Evolutionary conservation across 73 alveolate genomes (phyloP).

Genomic region (Paraurostyla sp.): DNA sequence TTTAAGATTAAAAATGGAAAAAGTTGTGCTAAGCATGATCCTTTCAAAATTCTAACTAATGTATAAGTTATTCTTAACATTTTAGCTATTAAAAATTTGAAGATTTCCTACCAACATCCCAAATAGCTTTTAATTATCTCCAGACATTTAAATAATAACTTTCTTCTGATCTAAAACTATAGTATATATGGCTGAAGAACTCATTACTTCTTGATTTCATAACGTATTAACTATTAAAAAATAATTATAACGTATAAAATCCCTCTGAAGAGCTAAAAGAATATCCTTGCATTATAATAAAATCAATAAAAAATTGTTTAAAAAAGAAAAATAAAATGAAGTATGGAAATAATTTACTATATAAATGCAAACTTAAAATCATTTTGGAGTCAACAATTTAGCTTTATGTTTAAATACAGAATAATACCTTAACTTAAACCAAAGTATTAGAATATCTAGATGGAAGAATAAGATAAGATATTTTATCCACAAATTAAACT

Average conservation of each 20-base stretch:
- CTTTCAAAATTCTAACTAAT: not conserved
- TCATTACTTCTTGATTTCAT: not conserved
- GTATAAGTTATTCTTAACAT: not conserved
- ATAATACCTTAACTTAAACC: not conserved
- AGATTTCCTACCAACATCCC: not conserved
- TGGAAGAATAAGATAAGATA: not conserved
- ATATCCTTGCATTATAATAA: not conserved
- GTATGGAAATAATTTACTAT: not conserved
- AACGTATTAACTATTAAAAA: not conserved
- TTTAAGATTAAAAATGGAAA: not conserved
- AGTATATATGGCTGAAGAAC: conserved; percentile 16
- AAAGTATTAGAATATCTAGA: not conserved
- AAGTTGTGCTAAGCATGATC: not conserved
- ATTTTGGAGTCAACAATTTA: not conserved
- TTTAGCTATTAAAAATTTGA: conserved; percentile 2
- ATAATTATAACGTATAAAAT: not conserved
- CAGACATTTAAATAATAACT: not conserved
- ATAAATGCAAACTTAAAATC: not conserved
- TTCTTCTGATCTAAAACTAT: not conserved
- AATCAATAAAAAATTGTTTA: not conserved
- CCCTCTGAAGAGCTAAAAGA: not conserved
- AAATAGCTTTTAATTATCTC: not conserved
- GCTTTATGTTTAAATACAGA: not conserved
- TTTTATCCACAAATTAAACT: not conserved
- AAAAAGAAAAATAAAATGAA: not conserved